A percentile compares a stretch with the other conserved stretches of the same genome.
Evolutionary conservation across 73 alveolate species (phyloP).

Genomic region (Paramecium primaurelia): DNA sequence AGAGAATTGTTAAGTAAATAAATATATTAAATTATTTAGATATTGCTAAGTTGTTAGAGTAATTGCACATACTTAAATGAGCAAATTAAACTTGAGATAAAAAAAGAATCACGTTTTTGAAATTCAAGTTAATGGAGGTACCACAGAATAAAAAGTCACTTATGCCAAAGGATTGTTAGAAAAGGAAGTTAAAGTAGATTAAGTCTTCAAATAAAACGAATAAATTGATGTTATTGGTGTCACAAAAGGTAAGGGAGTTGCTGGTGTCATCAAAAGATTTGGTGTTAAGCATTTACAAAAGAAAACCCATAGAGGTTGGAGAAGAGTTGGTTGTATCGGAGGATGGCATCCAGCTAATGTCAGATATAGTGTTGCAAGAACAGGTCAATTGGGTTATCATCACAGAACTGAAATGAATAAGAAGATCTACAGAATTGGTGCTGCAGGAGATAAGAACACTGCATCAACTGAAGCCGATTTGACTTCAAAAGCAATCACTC

Average conservation of each 20-base stretch:
- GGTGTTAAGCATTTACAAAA: conserved; percentile 98
- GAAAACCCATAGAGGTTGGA: conserved; percentile 99
- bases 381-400: conserved; percentile 99
- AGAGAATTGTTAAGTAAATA: conserved; percentile 75
- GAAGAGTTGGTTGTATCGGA: conserved; percentile 99
- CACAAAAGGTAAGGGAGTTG: conserved; percentile 99
- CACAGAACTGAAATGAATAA: conserved; percentile 99
- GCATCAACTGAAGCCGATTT: conserved; percentile 99
- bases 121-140: conserved; percentile 99
- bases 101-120: conserved; percentile 99
- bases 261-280: conserved; percentile 99
- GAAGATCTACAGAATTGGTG: conserved; percentile 99
- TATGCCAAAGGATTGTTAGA: conserved; percentile 95
- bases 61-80: conserved; percentile 97
- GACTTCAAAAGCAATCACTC: conserved; percentile 97
- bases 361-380: conserved; percentile 98
- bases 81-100: conserved; percentile 90
- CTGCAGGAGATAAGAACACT: conserved; percentile 85
- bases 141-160: conserved; percentile 89
- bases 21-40: conserved; percentile 57
- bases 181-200: conserved; percentile 95
- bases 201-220: conserved; percentile 96
- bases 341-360: conserved; percentile 99
- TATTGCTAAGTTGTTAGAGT: conserved; percentile 99
- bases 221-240: conserved; percentile 97